Conservation (phyloP, 208 protist genomes). For the Acanthamoeba triangularis region DNA sequence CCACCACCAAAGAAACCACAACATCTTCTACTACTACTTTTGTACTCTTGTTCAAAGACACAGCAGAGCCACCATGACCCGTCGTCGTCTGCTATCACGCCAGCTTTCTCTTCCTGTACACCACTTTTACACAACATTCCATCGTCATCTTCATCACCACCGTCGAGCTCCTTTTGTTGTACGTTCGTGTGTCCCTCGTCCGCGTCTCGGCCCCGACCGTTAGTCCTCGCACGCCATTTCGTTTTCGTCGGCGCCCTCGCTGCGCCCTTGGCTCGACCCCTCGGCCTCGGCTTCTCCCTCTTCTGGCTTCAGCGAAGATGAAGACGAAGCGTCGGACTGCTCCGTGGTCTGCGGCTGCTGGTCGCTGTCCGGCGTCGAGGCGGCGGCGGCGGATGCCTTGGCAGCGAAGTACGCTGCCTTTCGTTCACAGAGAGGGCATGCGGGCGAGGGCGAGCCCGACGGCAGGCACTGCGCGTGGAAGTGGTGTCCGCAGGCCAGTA, state of each 20-base stretch:
- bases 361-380: background rate
- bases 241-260: background rate
- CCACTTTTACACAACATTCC: too few species aligned
- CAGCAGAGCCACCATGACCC: too few species aligned
- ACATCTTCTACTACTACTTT: too few species aligned
- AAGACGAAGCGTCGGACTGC: background rate
- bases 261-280: background rate
- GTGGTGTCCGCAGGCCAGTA: conserved; percentile 5
- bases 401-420: background rate
- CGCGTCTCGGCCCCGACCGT: background rate
- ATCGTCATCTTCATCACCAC: too few species aligned
- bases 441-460: background rate
- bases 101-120: too few species aligned
- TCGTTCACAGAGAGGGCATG: background rate
- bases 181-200: too few species aligned
- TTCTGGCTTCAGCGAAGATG: background rate
- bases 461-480: conserved; percentile 23
- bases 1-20: too few species aligned
- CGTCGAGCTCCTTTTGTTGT: too few species aligned
- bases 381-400: background rate
- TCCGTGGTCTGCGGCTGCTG: too few species aligned
- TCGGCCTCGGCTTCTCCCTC: background rate
- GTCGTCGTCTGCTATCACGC: too few species aligned
- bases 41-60: too few species aligned
- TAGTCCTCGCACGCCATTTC: background rate